Conservation (phyloP, 2,329 filamentous ascomycete genomes). For the Talaromyces sp. region DNA sequence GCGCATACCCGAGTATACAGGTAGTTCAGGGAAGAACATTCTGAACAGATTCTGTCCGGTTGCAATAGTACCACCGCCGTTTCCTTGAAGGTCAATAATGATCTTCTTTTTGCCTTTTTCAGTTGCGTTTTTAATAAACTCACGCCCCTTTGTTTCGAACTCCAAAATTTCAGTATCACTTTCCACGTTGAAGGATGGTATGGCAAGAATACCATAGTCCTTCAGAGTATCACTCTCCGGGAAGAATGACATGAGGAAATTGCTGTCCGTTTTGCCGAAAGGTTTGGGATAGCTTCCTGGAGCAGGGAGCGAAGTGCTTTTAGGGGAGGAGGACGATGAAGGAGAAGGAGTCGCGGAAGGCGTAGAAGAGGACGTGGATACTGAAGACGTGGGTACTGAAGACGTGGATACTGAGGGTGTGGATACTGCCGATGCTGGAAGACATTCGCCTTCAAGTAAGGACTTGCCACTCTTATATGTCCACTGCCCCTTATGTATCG, state of each 20-base stretch:
- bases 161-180: neutral
- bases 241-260: slow-evolving; percentile 27
- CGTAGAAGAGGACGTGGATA: too few species aligned
- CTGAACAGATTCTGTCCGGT: slow-evolving; percentile 1
- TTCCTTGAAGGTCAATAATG: slow-evolving; percentile 64
- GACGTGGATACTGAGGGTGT: too few species aligned
- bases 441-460: too few species aligned
- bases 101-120: slow-evolving; percentile 57
- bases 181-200: neutral
- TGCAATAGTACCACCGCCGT: slow-evolving; percentile 32
- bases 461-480: too few species aligned
- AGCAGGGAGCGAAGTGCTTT: neutral
- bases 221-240: too few species aligned
- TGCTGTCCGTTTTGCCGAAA: slow-evolving; percentile 51
- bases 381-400: too few species aligned
- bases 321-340: too few species aligned
- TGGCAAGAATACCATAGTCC: neutral
- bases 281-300: slow-evolving; percentile 36
- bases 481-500: too few species aligned
- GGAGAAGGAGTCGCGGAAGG: too few species aligned
- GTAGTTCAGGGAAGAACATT: slow-evolving; percentile 3
- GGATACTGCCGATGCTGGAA: too few species aligned
- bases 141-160: slow-evolving; percentile 9
- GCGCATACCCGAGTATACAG: slow-evolving; percentile 1
- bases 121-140: slow-evolving; percentile 23